phyloP scores from a whole-genome alignment of 495 filamentous ascomycete species.

The Apiosordaria backusii region DNA sequence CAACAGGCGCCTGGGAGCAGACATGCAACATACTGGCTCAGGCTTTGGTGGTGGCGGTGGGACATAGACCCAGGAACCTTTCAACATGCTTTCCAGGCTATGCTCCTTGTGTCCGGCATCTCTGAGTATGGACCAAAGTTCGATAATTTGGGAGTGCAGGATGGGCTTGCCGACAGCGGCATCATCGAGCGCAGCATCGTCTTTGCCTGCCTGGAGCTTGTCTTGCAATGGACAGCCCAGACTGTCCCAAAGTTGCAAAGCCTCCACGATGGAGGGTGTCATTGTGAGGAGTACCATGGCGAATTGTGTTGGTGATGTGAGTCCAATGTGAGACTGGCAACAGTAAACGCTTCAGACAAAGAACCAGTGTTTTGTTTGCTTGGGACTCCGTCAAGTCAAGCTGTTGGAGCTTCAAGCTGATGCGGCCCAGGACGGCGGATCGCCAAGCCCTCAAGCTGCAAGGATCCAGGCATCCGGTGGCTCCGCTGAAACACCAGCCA shows the following conservation, averaged over 20 bases:
- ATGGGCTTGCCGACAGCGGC: conserved; percentile 63
- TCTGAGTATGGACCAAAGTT: conserved; percentile 57
- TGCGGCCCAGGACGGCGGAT: neutral
- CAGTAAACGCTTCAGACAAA: neutral
- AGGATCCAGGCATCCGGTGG: neutral
- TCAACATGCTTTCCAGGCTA: conserved; percentile 62
- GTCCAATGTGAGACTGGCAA: neutral
- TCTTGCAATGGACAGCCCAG: conserved; percentile 2
- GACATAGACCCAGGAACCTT: conserved; percentile 68
- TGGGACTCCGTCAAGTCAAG: neutral
- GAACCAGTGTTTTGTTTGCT: neutral
- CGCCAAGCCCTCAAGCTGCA: neutral
- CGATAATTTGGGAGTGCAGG: conserved; percentile 73
- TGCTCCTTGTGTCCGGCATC: conserved; percentile 28
- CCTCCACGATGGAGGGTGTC: conserved; percentile 66
- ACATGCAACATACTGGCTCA: conserved; percentile 61
- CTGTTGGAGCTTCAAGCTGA: conserved; percentile 10
- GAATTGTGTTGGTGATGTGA: neutral
- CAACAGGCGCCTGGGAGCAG: conserved; percentile 23
- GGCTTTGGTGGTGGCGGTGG: conserved; percentile 73
- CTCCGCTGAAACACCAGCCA: neutral
- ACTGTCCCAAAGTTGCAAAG: conserved; percentile 41
- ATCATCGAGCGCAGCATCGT: conserved; percentile 45
- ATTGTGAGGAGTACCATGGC: conserved; percentile 76
- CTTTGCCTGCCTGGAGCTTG: conserved; percentile 11